Evolutionary conservation across 2,329 filamentous ascomycete genomes (phyloP).

Genomic region (Magnaporthales sp.): DNA sequence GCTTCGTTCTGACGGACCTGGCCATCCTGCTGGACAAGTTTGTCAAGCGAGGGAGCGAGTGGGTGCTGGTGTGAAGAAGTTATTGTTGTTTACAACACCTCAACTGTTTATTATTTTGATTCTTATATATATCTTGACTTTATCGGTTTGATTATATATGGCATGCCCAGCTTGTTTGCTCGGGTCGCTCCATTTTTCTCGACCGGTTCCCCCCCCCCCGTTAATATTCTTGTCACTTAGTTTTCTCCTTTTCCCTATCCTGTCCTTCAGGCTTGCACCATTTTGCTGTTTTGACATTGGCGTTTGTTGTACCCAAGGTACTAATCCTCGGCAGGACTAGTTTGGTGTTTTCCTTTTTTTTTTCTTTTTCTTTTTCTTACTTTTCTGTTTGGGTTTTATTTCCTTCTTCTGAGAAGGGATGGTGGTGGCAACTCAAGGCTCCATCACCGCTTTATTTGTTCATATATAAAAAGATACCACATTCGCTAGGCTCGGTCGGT

Average conservation of each 20-base stretch:
- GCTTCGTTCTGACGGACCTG: constrained; percentile 85
- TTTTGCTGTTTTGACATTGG: not conserved
- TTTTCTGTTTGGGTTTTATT: not conserved
- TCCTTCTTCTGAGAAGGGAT: not conserved
- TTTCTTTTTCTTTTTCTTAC: no score
- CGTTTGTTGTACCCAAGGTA: not conserved
- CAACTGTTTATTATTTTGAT: not conserved
- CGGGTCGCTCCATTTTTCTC: not conserved
- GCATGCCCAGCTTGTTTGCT: not conserved
- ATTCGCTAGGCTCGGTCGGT: not conserved
- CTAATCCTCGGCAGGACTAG: not conserved
- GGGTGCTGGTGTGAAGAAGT: constrained; percentile 50
- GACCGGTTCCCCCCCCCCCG: not conserved
- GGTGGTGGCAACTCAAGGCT: not conserved
- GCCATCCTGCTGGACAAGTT: constrained; percentile 87
- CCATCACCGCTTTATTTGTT: not conserved
- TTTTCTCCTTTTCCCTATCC: not conserved
- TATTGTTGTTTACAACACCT: not conserved
- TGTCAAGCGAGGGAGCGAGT: constrained; percentile 92
- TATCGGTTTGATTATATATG: not conserved
- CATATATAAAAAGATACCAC: constrained; percentile 2
- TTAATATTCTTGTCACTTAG: not conserved
- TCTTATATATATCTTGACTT: not conserved
- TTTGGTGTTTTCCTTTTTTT: not conserved
- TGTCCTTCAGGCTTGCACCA: no score